Evolutionary conservation across 441 rosid genomes (phyloP).

Genomic region (Bocquillonia castaneifolia): DNA sequence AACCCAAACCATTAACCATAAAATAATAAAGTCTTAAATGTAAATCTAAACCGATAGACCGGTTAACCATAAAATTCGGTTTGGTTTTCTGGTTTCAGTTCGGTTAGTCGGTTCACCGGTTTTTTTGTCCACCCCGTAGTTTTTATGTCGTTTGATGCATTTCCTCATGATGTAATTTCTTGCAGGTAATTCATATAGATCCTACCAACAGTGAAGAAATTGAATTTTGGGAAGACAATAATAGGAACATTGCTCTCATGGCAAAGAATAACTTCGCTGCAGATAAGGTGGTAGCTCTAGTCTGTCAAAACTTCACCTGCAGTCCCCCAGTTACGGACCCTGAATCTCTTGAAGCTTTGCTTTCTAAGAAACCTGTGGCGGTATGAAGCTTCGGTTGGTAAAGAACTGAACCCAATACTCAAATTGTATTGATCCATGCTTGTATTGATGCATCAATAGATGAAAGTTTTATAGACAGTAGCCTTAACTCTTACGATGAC

Average conservation of each 20-base stretch:
- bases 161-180: neutral
- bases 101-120: too few species aligned
- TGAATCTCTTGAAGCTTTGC: conserved; percentile 43
- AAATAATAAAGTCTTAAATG: too few species aligned
- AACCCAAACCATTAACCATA: too few species aligned
- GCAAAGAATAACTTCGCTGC: conserved; percentile 46
- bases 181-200: conserved; percentile 81
- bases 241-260: conserved; percentile 54
- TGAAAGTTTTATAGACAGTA: neutral
- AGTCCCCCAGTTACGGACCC: conserved; percentile 54
- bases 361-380: conserved; percentile 37
- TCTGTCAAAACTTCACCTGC: conserved; percentile 85
- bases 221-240: conserved; percentile 68
- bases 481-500: neutral
- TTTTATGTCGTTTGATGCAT: neutral
- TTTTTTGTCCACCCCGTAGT: too few species aligned
- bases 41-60: too few species aligned
- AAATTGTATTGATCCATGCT: too few species aligned
- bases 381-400: conserved; percentile 5
- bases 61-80: too few species aligned
- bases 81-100: too few species aligned
- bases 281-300: conserved; percentile 65
- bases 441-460: too few species aligned
- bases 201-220: conserved; percentile 53
- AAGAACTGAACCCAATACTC: too few species aligned